phyloP scores from a whole-genome alignment of 2,329 filamentous ascomycete species.

The Rhinocladiella similis region DNA sequence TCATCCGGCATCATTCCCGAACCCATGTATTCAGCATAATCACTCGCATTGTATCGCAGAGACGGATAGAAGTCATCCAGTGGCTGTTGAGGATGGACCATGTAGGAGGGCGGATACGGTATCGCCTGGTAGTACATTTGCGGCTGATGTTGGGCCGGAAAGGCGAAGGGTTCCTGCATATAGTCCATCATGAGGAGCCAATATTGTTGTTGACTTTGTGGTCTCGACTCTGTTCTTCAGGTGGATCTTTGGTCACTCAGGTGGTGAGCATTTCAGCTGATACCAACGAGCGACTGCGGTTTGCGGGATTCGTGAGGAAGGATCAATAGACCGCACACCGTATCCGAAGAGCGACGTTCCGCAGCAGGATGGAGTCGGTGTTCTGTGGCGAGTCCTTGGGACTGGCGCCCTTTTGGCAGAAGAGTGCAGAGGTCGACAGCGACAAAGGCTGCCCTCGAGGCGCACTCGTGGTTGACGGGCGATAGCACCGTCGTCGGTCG shows the following conservation, averaged over 20 bases:
- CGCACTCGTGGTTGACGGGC: neutral
- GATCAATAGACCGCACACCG: too few relatives aligned
- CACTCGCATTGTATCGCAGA: constrained; percentile 27
- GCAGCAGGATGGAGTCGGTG: neutral
- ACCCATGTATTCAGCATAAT: constrained; percentile 45
- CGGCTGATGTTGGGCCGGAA: constrained; percentile 22
- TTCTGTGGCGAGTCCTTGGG: too few relatives aligned
- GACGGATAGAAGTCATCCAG: constrained; percentile 16
- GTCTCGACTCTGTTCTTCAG: neutral
- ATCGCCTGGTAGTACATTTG: constrained; percentile 26
- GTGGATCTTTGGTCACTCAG: neutral
- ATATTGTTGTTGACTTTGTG: neutral
- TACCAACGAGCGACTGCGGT: too few relatives aligned
- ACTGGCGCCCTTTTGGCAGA: too few relatives aligned
- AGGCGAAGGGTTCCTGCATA: constrained; percentile 16
- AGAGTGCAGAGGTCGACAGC: neutral
- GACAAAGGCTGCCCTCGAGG: neutral
- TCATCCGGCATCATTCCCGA: constrained; percentile 42
- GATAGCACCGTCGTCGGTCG: neutral
- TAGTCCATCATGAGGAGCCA: constrained; percentile 10
- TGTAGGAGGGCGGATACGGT: constrained; percentile 13
- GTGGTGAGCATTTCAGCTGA: neutral
- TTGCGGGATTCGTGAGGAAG: neutral
- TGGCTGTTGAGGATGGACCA: constrained; percentile 17
- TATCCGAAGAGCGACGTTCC: neutral